A percentile compares a stretch with the other conserved stretches of the same genome.
Conservation (phyloP, 2,329 filamentous ascomycete species). For the Paraphoma chrysanthemicola region DNA sequence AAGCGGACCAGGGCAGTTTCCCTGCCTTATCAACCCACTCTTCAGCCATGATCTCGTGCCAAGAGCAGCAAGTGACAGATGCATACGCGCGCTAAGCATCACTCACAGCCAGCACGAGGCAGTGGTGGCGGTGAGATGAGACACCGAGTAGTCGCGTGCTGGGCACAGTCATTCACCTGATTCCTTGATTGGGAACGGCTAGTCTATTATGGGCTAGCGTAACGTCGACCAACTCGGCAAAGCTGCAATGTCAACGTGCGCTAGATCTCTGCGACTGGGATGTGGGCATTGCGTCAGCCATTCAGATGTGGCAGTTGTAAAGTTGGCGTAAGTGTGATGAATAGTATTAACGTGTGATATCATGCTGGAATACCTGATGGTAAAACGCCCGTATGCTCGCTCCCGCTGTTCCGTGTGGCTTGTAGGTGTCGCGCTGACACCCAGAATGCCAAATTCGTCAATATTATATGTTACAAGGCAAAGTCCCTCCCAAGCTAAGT, state of each 20-base stretch:
- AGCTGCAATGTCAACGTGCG: conserved; percentile 2
- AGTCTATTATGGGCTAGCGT: neutral
- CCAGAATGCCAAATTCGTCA: neutral
- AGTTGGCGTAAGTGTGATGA: neutral
- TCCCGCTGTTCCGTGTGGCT: neutral
- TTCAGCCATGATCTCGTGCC: neutral
- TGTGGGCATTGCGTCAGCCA: neutral
- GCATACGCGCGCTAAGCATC: conserved; percentile 9
- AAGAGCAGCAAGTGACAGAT: conserved; percentile 5
- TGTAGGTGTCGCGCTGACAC: neutral
- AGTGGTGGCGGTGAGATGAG: conserved; percentile 11
- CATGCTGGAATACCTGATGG: neutral
- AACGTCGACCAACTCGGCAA: conserved; percentile 4
- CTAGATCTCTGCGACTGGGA: neutral
- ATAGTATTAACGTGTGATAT: conserved; percentile 1
- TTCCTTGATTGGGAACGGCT: conserved; percentile 1
- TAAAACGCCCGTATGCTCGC: conserved; percentile 8
- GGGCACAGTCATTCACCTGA: conserved; percentile 13
- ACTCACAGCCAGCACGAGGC: conserved; percentile 6
- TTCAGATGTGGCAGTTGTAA: neutral
- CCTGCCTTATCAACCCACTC: conserved; percentile 3
- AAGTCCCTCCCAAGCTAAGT: neutral
- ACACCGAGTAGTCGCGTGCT: conserved; percentile 5
- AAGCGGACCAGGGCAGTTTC: neutral
- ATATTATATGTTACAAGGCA: neutral